A percentile compares a stretch with the other conserved stretches of the same genome.
Conservation (phyloP, 2,329 filamentous ascomycete species). For the Ceratocystis cubensis region DNA sequence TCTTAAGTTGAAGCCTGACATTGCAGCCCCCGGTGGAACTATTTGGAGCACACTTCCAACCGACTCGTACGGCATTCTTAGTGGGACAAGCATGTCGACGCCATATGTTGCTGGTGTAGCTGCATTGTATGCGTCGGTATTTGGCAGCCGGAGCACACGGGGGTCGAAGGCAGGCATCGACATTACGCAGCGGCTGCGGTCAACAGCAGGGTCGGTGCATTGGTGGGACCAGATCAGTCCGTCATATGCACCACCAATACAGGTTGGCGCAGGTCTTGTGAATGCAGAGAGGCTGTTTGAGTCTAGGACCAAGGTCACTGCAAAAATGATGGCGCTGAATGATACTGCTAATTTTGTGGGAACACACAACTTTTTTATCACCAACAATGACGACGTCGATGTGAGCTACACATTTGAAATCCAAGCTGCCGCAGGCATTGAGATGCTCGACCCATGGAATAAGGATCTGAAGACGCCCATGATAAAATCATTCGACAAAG, state of each 20-base stretch:
- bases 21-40: slow-evolving; percentile 37
- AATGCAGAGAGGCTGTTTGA: slow-evolving; percentile 35
- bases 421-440: slow-evolving; percentile 26
- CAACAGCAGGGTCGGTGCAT: slow-evolving; percentile 4
- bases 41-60: slow-evolving; percentile 40
- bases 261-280: slow-evolving; percentile 37
- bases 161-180: slow-evolving; percentile 24
- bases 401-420: slow-evolving; percentile 33
- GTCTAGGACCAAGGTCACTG: slow-evolving; percentile 31
- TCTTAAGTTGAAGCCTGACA: slow-evolving; percentile 38
- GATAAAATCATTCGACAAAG: slow-evolving; percentile 16
- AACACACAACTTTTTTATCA: slow-evolving; percentile 30
- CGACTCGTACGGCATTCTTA: slow-evolving; percentile 35
- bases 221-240: slow-evolving; percentile 25
- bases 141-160: slow-evolving; percentile 31
- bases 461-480: slow-evolving; percentile 11
- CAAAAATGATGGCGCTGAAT: slow-evolving; percentile 36
- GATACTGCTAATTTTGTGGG: slow-evolving; percentile 35
- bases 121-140: slow-evolving; percentile 33
- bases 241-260: slow-evolving; percentile 24
- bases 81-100: slow-evolving; percentile 45
- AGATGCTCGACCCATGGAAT: slow-evolving; percentile 15
- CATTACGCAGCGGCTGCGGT: slow-evolving; percentile 15
- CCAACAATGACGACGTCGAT: slow-evolving; percentile 33
- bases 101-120: slow-evolving; percentile 42